A percentile compares a stretch with the other conserved stretches of the same genome.
These are phyloP conservation scores for Balamuthia mandrillaris DNA, from an alignment of 208 protist species.

Conservation along the genomic window DNA sequence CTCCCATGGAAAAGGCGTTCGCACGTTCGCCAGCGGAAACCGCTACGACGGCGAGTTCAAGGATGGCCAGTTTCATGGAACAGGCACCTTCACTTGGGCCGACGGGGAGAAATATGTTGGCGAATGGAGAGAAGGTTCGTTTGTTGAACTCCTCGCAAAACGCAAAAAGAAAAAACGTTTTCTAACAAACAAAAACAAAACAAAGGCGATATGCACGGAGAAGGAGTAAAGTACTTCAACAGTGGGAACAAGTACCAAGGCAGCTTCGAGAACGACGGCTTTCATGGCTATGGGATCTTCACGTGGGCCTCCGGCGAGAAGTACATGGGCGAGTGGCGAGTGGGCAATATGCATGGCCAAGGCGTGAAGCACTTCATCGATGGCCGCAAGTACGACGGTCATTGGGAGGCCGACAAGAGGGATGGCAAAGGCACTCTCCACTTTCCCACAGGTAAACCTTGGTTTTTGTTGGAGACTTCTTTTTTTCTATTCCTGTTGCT, in stretches of 20 bases:
- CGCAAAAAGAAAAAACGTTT: no score
- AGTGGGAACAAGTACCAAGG: neutral
- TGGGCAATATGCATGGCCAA: neutral
- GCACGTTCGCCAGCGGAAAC: neutral
- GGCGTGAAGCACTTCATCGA: neutral
- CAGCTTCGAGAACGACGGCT: neutral
- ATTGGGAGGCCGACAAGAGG: constrained; percentile 43
- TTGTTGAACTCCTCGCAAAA: no score
- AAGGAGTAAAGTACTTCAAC: neutral
- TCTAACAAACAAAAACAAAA: no score
- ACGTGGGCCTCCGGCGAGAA: constrained; percentile 2
- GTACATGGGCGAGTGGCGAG: neutral
- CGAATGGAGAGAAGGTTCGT: neutral
- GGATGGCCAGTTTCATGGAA: constrained; percentile 50
- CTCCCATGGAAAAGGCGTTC: neutral
- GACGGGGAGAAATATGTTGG: constrained; percentile 49
- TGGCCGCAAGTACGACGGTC: constrained; percentile 44
- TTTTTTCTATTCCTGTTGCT: neutral
- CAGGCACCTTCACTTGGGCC: constrained; percentile 49
- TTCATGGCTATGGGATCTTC: neutral
- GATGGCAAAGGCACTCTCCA: constrained; percentile 42
- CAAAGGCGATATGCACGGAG: neutral
- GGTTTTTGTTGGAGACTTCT: neutral
- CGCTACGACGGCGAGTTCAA: constrained; percentile 52
- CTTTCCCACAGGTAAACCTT: constrained; percentile 39